A percentile compares a stretch with the other conserved stretches of the same genome.
phyloP scores from a whole-genome alignment of 2,329 filamentous ascomycete species.

The Alternaria arborescens region DNA sequence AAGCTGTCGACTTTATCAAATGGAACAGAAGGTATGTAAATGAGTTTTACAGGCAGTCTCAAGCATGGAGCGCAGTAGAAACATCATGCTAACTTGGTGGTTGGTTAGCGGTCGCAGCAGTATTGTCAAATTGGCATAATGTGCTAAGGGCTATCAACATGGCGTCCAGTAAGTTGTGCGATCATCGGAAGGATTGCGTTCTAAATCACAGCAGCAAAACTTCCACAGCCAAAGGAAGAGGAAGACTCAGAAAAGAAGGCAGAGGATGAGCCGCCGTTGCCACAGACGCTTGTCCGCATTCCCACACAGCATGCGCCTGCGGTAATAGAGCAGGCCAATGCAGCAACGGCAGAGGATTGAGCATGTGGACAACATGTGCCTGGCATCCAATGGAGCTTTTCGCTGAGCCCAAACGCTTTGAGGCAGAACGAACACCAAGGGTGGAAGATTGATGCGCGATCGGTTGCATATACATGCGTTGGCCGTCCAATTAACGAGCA shows the following conservation, averaged over 20 bases:
- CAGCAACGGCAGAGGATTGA: slow-evolving; percentile 45
- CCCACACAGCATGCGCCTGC: slow-evolving; percentile 73
- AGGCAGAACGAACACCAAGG: slow-evolving; percentile 4
- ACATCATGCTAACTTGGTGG: slow-evolving; percentile 31
- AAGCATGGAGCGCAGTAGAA: background rate
- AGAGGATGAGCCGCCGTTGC: slow-evolving; percentile 64
- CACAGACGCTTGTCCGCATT: slow-evolving; percentile 84
- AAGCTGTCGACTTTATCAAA: slow-evolving; percentile 80
- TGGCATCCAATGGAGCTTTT: slow-evolving; percentile 4
- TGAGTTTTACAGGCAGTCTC: background rate
- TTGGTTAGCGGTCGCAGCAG: slow-evolving; percentile 76
- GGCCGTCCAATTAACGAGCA: slow-evolving; percentile 20
- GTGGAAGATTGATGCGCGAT: slow-evolving; percentile 1
- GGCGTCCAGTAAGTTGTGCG: slow-evolving; percentile 73
- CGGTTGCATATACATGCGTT: slow-evolving; percentile 9
- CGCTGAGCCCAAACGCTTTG: slow-evolving; percentile 13
- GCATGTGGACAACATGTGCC: slow-evolving; percentile 12
- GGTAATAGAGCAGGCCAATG: slow-evolving; percentile 45
- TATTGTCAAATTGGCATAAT: slow-evolving; percentile 87
- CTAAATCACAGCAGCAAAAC: slow-evolving; percentile 65
- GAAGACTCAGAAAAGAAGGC: slow-evolving; percentile 52
- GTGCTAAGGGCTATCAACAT: slow-evolving; percentile 85
- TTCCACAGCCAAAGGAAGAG: slow-evolving; percentile 67
- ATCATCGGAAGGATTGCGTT: background rate
- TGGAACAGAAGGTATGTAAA: slow-evolving; percentile 75